Conservation (phyloP, 2,329 filamentous ascomycete genomes). For the Epichloe brachyelytri region DNA sequence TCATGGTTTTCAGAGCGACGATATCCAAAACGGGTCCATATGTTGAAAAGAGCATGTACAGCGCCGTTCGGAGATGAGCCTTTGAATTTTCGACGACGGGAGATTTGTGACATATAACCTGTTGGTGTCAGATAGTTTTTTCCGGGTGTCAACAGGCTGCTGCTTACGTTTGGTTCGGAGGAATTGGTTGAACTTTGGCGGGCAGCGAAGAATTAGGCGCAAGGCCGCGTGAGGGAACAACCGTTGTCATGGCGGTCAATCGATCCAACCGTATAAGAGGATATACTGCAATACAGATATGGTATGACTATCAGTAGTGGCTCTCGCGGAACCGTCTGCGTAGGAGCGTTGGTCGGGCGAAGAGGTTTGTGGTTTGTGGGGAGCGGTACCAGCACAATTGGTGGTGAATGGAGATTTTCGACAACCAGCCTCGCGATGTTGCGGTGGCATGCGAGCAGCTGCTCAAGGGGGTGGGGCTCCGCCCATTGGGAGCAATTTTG, state of each 20-base stretch:
- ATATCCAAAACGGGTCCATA: conserved; percentile 89
- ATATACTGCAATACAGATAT: background rate
- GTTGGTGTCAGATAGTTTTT: conserved; percentile 3
- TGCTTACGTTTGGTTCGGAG: conserved; percentile 65
- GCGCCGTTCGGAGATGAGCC: conserved; percentile 66
- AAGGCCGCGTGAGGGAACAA: conserved; percentile 27
- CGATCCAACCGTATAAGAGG: background rate
- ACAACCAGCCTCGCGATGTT: conserved; percentile 1
- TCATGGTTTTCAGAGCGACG: conserved; percentile 73
- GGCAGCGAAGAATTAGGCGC: conserved; percentile 29
- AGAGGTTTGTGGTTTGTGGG: background rate
- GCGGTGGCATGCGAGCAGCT: background rate
- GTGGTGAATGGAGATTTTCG: conserved; percentile 2
- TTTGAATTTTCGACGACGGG: conserved; percentile 74
- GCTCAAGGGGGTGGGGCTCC: background rate
- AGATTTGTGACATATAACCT: conserved; percentile 87
- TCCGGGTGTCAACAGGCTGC: background rate
- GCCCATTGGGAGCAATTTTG: background rate
- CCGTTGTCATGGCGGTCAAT: conserved; percentile 20
- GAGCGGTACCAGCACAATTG: background rate
- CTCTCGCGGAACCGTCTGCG: background rate
- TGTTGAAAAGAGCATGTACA: conserved; percentile 90
- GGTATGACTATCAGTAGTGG: background rate
- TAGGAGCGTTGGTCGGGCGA: background rate
- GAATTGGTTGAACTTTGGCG: conserved; percentile 39